Evolutionary conservation across 2,329 filamentous ascomycete genomes (phyloP), one percentile per base, ranked within the genome.

Genomic region (Celoporthe dispersa): DNA sequence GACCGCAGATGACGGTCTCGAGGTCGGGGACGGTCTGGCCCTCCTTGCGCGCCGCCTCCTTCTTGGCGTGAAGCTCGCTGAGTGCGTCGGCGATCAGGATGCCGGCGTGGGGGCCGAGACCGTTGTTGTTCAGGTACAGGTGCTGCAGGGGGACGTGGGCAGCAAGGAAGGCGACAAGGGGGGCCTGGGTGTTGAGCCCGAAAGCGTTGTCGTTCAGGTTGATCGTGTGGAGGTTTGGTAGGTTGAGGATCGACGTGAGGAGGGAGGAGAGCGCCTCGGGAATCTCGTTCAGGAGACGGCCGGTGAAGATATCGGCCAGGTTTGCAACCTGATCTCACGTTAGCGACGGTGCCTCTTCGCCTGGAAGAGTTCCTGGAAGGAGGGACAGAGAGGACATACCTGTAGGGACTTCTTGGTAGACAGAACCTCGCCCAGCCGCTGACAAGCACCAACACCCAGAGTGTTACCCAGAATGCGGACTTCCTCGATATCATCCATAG

Each of bases 191-290:
- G 82, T 97, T 98, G 72, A 98, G 89, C 69, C 96, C 96, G 77
- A 99, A 99, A 61, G 96, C 96, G 81, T 99, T 99, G 82, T 99
- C 96, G 82, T 95, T 97, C 55, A 99, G 88, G 81, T 98, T 97
- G 82, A 99, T 88, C 39, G 94, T 98, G 80, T 92, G 92, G 60
- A 99, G 91, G 69, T 93, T 91, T 1, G 92, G 91, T 67, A 97
- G 91, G 77, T 94, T 92, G 69, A 98, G 89, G 57, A 98, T 90
- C 4, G 95, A 91, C 55, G 91, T 94, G 67, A 99, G 90, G 63
- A 99, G 90, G 70, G 89, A 90, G 61, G 92, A 92, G 68, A 99
- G 89, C 9, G 96, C 95, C 73, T 92, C 91, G 63, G 96, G 96
- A 73, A 99, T 99, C 80, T 99, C 96, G 80, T 90, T 92, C 73